Evolutionary conservation across 2,329 filamentous ascomycete species (phyloP).

Genomic region (Corniculantispora saksenae): DNA sequence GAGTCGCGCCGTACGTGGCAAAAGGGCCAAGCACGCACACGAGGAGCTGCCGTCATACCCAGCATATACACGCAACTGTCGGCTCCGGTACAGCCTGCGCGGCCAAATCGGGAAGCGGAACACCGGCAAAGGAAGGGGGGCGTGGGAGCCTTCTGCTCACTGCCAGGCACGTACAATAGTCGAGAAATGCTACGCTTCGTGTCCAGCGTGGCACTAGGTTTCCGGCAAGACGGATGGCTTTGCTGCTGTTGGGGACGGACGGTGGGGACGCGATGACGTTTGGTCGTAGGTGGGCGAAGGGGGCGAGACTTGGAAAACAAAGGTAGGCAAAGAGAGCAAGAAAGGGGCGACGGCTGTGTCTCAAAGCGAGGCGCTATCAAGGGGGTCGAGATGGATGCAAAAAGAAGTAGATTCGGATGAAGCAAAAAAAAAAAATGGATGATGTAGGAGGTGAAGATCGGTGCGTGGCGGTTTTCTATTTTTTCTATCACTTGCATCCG

Average conservation of each 20-base stretch:
- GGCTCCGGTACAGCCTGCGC: background rate
- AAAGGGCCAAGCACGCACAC: conserved; percentile 14
- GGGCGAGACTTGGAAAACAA: background rate
- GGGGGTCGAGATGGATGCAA: background rate
- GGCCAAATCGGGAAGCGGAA: background rate
- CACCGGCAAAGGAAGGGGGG: background rate
- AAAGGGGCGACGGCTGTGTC: background rate
- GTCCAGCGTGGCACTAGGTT: conserved; percentile 25
- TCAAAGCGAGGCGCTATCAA: background rate
- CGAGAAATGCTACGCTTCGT: conserved; percentile 15
- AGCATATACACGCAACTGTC: background rate
- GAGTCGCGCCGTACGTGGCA: conserved; percentile 4
- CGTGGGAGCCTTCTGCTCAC: background rate
- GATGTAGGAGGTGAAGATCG: conserved; percentile 6
- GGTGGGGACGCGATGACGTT: conserved; percentile 33
- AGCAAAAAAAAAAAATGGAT: background rate
- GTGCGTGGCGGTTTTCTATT: background rate
- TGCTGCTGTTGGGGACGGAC: conserved; percentile 26
- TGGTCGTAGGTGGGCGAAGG: conserved; percentile 23
- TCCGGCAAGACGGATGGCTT: conserved; percentile 27
- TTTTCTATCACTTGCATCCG: background rate
- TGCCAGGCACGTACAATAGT: conserved; percentile 12
- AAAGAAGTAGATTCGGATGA: background rate
- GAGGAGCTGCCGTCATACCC: conserved; percentile 3
- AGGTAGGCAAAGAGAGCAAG: background rate